Conservation (phyloP, 2,329 filamentous ascomycete genomes). For the Endothia cerciana region DNA sequence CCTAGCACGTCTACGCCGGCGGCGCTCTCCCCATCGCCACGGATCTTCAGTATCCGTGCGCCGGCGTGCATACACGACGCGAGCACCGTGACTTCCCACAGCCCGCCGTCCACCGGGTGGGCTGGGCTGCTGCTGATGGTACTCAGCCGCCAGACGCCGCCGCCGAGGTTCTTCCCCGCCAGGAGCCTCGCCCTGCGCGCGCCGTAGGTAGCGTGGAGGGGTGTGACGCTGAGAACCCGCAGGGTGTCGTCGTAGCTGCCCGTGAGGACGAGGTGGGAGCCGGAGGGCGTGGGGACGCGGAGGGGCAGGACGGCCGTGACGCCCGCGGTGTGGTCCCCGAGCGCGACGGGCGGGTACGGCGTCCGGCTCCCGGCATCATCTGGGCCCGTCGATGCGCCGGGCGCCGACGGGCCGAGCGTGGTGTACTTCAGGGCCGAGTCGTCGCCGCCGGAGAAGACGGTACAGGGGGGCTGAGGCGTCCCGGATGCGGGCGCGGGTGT, state of each 20-base stretch:
- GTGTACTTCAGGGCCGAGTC: conserved; percentile 65
- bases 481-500: background rate
- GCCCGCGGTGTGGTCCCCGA: conserved; percentile 69
- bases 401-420: conserved; percentile 28
- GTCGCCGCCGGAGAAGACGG: conserved; percentile 74
- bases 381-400: background rate
- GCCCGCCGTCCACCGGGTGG: background rate
- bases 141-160: conserved; percentile 86
- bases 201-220: conserved; percentile 45
- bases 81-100: conserved; percentile 46
- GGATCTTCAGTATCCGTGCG: conserved; percentile 62
- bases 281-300: conserved; percentile 43
- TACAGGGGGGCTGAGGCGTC: conserved; percentile 30
- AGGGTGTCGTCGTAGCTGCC: conserved; percentile 91
- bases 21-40: conserved; percentile 30
- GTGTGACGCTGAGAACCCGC: conserved; percentile 63
- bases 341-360: conserved; percentile 32
- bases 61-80: conserved; percentile 96
- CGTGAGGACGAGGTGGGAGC: conserved; percentile 69
- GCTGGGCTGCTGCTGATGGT: conserved; percentile 45
- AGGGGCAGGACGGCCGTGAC: conserved; percentile 86
- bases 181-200: conserved; percentile 55
- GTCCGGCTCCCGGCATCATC: conserved; percentile 15
- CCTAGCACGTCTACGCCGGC: conserved; percentile 63
- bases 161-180: conserved; percentile 69